Conservation (phyloP, 768 basidiomycete genomes). For the Neoboletus magnificus region DNA sequence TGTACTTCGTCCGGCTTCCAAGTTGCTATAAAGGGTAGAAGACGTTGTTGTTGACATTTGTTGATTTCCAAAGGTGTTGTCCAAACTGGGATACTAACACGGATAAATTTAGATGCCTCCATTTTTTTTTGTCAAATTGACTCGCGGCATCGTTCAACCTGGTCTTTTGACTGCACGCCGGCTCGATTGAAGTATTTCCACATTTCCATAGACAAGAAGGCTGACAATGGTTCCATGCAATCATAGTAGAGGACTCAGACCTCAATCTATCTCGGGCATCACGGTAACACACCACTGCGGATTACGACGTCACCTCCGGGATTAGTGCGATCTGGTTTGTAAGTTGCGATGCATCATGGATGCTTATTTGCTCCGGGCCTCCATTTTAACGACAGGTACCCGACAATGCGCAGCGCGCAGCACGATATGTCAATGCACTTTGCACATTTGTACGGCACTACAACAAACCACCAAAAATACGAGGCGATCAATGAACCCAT, state of each 20-base stretch:
- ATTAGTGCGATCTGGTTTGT: background rate
- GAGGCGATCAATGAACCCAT: too few relatives aligned
- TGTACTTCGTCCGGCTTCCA: too few relatives aligned
- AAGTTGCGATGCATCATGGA: background rate
- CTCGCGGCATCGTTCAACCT: background rate
- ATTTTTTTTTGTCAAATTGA: background rate
- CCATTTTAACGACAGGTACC: background rate
- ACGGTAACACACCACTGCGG: background rate
- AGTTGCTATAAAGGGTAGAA: too few relatives aligned
- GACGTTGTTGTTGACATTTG: background rate
- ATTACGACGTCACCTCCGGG: background rate
- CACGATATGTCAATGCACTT: background rate
- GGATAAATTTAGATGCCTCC: background rate
- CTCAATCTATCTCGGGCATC: background rate
- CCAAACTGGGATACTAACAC: background rate
- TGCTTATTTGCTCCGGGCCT: background rate
- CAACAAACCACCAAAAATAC: too few relatives aligned
- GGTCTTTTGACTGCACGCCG: background rate
- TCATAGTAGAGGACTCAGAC: background rate
- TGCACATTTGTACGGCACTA: background rate
- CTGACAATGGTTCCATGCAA: background rate
- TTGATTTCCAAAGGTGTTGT: background rate
- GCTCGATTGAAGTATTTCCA: background rate
- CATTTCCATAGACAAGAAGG: too few relatives aligned
- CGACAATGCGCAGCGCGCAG: background rate